These are phyloP conservation scores for Umbellularia californica DNA, from an alignment of 164 flowering plant species.

Conservation along the genomic window DNA sequence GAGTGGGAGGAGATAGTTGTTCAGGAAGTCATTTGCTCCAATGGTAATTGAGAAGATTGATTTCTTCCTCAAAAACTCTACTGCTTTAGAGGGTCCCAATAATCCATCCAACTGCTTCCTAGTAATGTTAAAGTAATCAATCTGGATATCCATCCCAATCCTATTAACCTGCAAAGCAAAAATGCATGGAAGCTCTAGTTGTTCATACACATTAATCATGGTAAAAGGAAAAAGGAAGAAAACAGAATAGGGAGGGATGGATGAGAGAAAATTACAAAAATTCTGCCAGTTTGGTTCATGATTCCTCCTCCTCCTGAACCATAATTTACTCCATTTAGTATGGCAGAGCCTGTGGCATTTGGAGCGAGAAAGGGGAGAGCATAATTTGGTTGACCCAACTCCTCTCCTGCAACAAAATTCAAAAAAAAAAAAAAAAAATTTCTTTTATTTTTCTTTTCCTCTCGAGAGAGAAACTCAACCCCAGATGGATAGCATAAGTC, in stretches of 20 bases:
- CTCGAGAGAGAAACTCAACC: too few relatives aligned
- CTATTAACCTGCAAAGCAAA: conserved; percentile 52
- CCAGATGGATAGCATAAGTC: too few relatives aligned
- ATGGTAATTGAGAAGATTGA: conserved; percentile 88
- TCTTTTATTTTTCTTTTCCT: too few relatives aligned
- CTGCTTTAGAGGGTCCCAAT: conserved; percentile 62
- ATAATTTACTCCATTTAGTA: conserved; percentile 77
- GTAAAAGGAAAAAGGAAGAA: background rate
- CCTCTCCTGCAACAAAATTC: conserved; percentile 52
- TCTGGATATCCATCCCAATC: conserved; percentile 78
- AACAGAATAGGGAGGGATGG: background rate
- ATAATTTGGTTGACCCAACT: conserved; percentile 59
- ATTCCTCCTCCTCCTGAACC: conserved; percentile 98
- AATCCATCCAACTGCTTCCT: conserved; percentile 59
- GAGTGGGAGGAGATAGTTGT: conserved; percentile 85
- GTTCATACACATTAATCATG: background rate
- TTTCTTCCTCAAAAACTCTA: conserved; percentile 50
- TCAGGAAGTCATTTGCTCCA: conserved; percentile 89
- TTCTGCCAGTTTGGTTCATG: conserved; percentile 81
- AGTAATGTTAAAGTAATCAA: conserved; percentile 85
- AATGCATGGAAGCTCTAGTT: background rate
- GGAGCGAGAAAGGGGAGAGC: conserved; percentile 79
- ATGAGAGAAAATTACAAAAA: conserved; percentile 46
- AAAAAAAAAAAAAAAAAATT: too few relatives aligned
- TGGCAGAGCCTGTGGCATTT: conserved; percentile 58